phyloP scores from a whole-genome alignment of 345 rosid genomes.

The Euphorbia lathyris region DNA sequence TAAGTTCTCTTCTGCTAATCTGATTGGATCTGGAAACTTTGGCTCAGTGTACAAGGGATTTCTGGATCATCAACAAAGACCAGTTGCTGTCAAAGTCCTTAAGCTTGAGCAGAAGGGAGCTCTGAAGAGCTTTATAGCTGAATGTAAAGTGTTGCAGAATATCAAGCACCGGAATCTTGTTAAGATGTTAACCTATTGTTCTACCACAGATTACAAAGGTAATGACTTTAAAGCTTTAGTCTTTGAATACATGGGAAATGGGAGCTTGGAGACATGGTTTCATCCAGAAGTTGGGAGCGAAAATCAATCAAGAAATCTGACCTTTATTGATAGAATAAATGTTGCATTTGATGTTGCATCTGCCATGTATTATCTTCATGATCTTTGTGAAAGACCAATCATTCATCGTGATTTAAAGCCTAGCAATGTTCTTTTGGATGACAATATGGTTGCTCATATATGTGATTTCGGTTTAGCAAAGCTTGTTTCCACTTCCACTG shows the following conservation, averaged over 20 bases:
- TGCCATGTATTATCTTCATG: conserved; percentile 23
- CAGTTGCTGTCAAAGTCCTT: conserved; percentile 19
- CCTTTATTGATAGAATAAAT: conserved; percentile 8
- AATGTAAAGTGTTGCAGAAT: conserved; percentile 13
- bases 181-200: conserved; percentile 13
- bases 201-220: conserved; percentile 8
- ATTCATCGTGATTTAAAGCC: conserved; percentile 29
- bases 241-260: conserved; percentile 20
- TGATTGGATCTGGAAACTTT: conserved; percentile 17
- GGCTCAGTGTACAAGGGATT: conserved; percentile 16
- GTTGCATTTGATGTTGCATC: conserved; percentile 17
- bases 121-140: conserved; percentile 16
- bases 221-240: conserved; percentile 25
- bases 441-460: conserved; percentile 13
- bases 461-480: conserved; percentile 22
- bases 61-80: not conserved
- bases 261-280: conserved; percentile 22
- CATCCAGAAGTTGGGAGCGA: not conserved
- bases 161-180: conserved; percentile 17
- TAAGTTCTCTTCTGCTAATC: conserved; percentile 8
- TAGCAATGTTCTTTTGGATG: conserved; percentile 21
- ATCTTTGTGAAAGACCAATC: conserved; percentile 12
- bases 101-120: conserved; percentile 13
- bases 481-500: conserved; percentile 3
- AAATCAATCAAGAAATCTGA: not conserved